Conservation (phyloP, 176 grass and related monocot species). For the Rhynchospora tenuis region DNA sequence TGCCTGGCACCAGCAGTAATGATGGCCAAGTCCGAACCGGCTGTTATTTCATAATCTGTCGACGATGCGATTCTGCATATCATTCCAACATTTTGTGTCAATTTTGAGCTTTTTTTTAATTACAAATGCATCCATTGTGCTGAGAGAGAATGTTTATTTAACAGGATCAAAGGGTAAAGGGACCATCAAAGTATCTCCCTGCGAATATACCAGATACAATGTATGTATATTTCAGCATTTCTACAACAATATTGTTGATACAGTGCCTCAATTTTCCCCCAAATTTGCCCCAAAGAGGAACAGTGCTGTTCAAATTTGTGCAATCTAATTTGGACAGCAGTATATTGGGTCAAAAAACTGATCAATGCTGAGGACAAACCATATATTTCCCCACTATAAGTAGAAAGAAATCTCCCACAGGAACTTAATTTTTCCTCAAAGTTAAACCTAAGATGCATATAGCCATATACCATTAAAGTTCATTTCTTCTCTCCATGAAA, state of each 20-base stretch:
- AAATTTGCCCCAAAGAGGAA: neutral
- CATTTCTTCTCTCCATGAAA: neutral
- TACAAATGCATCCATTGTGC: neutral
- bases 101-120: neutral
- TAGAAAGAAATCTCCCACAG: too few relatives aligned
- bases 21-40: constrained; percentile 50
- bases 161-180: neutral
- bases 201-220: neutral
- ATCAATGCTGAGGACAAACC: neutral
- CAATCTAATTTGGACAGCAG: neutral
- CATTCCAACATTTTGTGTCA: neutral
- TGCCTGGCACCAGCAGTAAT: constrained; percentile 61
- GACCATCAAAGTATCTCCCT: neutral
- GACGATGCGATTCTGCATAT: constrained; percentile 36
- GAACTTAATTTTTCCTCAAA: too few relatives aligned
- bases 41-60: constrained; percentile 42
- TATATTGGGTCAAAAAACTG: neutral
- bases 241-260: neutral
- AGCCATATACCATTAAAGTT: neutral
- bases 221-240: neutral
- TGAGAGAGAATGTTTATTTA: neutral
- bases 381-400: too few relatives aligned
- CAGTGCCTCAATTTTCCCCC: neutral
- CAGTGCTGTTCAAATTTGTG: neutral
- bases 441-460: too few relatives aligned